Evolutionary conservation across 768 basidiomycete genomes (phyloP), one percentile per base, ranked within the genome.

Genomic region (Sistotremastrum suecicum): DNA sequence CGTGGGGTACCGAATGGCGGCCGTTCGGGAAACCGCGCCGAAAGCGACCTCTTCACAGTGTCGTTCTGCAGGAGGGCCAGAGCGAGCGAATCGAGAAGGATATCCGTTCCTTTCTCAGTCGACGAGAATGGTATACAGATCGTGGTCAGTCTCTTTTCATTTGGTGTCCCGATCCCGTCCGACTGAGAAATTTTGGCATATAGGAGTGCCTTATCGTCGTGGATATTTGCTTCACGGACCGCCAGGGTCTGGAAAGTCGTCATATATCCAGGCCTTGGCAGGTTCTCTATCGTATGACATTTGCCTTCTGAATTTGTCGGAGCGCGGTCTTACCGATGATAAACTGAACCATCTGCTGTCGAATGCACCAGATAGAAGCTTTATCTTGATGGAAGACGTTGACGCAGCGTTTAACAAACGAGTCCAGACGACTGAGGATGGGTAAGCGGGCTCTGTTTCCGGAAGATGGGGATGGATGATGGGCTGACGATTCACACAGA

Each of bases 171-270:
- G 12, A 38, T 31, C 39, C 33, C 44, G 45, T 39, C 34, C 42
- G 36, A 47, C 38, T 49, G 46, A 39, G 34, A 49, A 34, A 35
- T 37, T 12, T 3, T 20, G 31, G 34, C 31, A 7, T 43, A 9
- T 48, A 97, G 92, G 94, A 11, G 95, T 99, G 48, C 95, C 95
- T 0, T 99, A 98, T 59, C 80, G 95, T 28, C 75, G 95, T 50
- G 95, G 95, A 36, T 97, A 97, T 61, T 74, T 99, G 7, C 66
- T 99, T 10, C 77, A 98, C 56, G 95, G 95, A 7, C 95, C 95
- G 20, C 95, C 95, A 5, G 95, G 95, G 10, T 95, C 91, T 0
- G 95, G 95, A 42, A 99, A 99, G 59, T 92, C 94, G 1, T 99
- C 95, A 5, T 99, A 88, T 66, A 98, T 98, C 53, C 94, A 98